phyloP scores from a whole-genome alignment of 169 alveolate genomes.

The Neospora caninum region DNA sequence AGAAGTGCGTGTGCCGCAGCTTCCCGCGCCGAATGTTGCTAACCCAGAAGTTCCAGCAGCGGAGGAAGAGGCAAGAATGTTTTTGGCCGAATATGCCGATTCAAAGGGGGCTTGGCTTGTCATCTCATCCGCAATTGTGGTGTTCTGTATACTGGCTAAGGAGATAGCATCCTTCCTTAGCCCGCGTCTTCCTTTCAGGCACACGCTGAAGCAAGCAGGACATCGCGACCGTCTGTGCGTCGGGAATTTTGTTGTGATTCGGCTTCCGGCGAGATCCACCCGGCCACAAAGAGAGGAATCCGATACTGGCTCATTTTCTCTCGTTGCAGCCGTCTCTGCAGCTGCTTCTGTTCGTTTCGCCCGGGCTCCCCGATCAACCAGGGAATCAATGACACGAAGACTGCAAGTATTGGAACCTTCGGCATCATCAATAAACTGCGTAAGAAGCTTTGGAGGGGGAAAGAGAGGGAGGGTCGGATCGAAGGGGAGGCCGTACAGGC shows the following conservation, averaged over 20 bases:
- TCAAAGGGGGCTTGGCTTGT: too few relatives aligned
- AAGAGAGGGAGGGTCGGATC: conserved; percentile 8
- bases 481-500: background rate
- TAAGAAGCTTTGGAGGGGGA: conserved; percentile 2
- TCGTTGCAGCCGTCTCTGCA: background rate
- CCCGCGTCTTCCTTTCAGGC: background rate
- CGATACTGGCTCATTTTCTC: background rate
- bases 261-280: too few relatives aligned
- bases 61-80: too few relatives aligned
- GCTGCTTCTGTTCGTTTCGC: background rate
- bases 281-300: background rate
- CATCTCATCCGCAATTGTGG: too few relatives aligned
- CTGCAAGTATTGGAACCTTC: background rate
- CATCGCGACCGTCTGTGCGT: background rate
- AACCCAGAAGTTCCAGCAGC: background rate
- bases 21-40: background rate
- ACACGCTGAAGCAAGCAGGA: background rate
- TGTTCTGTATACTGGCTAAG: too few relatives aligned
- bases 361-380: background rate
- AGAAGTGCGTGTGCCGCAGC: background rate
- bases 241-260: background rate
- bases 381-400: background rate
- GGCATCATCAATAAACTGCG: background rate
- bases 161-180: too few relatives aligned
- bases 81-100: too few relatives aligned